These are phyloP conservation scores for Calvatia gigantea DNA, from an alignment of 768 basidiomycete genomes.

Conservation along the genomic window DNA sequence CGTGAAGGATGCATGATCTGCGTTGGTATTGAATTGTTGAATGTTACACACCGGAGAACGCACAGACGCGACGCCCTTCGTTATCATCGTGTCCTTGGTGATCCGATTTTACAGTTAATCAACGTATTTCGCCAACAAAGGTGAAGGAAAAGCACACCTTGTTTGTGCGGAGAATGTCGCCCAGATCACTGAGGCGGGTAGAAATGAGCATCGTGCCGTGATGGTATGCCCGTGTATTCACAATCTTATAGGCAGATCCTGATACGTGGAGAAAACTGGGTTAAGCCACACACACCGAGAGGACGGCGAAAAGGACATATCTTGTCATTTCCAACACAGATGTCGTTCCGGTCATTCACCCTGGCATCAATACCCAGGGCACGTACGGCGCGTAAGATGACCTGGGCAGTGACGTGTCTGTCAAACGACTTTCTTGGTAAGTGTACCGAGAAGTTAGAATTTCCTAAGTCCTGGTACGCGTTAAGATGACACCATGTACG, in stretches of 20 bases:
- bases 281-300: not conserved
- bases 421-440: constrained; percentile 80
- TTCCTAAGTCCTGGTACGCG: constrained; percentile 78
- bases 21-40: constrained; percentile 40
- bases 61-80: constrained; percentile 86
- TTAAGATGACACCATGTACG: not conserved
- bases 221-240: constrained; percentile 87
- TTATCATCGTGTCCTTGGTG: constrained; percentile 70
- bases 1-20: constrained; percentile 71
- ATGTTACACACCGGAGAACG: constrained; percentile 92
- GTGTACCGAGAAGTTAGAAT: constrained; percentile 96
- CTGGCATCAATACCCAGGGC: constrained; percentile 71
- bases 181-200: constrained; percentile 67
- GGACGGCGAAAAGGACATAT: constrained; percentile 49
- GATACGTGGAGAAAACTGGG: constrained; percentile 62
- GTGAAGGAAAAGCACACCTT: constrained; percentile 44
- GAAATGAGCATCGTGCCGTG: constrained; percentile 98
- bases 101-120: not conserved
- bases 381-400: constrained; percentile 75
- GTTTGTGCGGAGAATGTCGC: constrained; percentile 61
- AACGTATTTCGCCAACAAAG: not conserved
- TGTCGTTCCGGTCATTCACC: constrained; percentile 89
- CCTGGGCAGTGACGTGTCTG: constrained; percentile 68
- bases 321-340: constrained; percentile 84
- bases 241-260: constrained; percentile 96